Evolutionary conservation across 192 early-diverging fungal genomes (phyloP).

Genomic region (Glomus cerebriforme): DNA sequence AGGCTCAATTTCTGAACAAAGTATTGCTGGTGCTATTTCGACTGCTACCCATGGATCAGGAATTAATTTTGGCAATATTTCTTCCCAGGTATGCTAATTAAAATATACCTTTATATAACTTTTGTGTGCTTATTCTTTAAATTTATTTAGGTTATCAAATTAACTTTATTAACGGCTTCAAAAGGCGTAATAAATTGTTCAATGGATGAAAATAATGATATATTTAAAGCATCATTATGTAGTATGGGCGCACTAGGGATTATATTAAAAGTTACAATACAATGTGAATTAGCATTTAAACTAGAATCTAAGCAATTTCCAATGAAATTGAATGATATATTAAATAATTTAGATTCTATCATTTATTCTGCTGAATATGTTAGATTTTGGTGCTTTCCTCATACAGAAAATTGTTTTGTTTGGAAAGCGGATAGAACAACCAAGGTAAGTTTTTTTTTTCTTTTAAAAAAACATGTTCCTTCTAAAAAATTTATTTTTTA

Average conservation of each 20-base stretch:
- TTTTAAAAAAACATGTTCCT: neutral
- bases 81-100: slow-evolving; percentile 50
- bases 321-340: slow-evolving; percentile 53
- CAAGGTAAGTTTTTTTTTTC: slow-evolving; percentile 27
- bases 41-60: slow-evolving; percentile 78
- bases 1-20: slow-evolving; percentile 76
- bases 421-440: slow-evolving; percentile 68
- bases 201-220: slow-evolving; percentile 42
- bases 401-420: slow-evolving; percentile 67
- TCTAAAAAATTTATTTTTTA: neutral
- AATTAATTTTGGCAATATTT: slow-evolving; percentile 58
- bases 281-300: slow-evolving; percentile 64
- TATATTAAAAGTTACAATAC: slow-evolving; percentile 65
- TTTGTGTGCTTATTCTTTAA: neutral
- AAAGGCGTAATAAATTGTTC: slow-evolving; percentile 57
- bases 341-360: slow-evolving; percentile 52
- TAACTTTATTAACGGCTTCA: slow-evolving; percentile 65
- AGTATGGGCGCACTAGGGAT: slow-evolving; percentile 70
- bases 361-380: slow-evolving; percentile 71
- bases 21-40: slow-evolving; percentile 68
- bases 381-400: slow-evolving; percentile 80
- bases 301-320: slow-evolving; percentile 71
- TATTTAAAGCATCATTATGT: slow-evolving; percentile 71
- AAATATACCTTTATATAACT: neutral
- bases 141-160: slow-evolving; percentile 43